Evolutionary conservation across 2,329 filamentous ascomycete genomes (phyloP), one percentile per base, ranked within the genome.

Genomic region (Shiraia bambusicola): DNA sequence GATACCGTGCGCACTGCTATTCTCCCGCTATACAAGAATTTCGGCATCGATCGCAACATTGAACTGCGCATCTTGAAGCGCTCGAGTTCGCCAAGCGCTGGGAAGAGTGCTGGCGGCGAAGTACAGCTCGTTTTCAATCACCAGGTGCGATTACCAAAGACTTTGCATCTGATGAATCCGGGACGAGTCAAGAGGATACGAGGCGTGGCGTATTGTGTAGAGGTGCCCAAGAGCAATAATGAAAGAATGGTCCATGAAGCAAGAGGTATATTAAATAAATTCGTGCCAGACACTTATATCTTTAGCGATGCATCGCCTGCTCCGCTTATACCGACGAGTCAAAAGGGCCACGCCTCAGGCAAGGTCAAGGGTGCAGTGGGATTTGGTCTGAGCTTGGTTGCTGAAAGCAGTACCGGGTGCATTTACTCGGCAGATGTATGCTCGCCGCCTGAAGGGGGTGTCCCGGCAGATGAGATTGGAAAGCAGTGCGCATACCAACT

Each of bases 101-200:
- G 89, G 2, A 80, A 79, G 45, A 88, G 89, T 19, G 93, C 92
- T 28, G 90, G 88, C 29, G 93, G 93, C 29, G 81, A 94, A 40
- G 92, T 98, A n/a, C 91, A 96, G 70, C 74, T 98, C 44, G 79
- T 91, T 6, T 97, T 97, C 64, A 90, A 88, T 14, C 91, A 92
- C 67, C 93, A 98, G 71, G 86, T 98, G 10, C 83, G 92, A 27
- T 75, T 97, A 37, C 93, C 93, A 9, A 95, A 95, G 75, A 98
- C 93, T 27, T 75, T 98, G 65, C 93, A 98, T 69, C 72, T 96
- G 40, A 78, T 94, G 56, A 87, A 82, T 50, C 83, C 91, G 0
- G 93, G 93, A 6, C 78, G 88, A 41, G 86, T 98, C 59, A 92
- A 90, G 78, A 83, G 84, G 56, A 87, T 98, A 53, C 80, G 92